Base-by-base conservation (phyloP, 495 filamentous ascomycete genomes). In the Aspergillus avenaceus region DNA sequence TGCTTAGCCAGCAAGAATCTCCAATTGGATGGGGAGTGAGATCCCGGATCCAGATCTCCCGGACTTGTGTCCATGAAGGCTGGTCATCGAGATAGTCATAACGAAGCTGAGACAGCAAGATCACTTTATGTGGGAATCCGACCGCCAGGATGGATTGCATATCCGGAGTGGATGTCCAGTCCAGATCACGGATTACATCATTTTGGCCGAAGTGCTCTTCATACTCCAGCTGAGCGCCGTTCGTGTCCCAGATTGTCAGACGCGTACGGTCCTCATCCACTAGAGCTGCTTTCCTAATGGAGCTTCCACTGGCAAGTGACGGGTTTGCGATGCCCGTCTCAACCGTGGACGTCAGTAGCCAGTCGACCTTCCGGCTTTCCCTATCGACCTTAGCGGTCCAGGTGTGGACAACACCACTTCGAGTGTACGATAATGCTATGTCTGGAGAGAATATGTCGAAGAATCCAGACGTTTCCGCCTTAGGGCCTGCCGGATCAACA, bases 161-260 rank as follows among this genome's bases (percentile, higher is more conserved):
- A 57, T 95, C 90, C 0, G 92, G 90, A 0, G 92, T 96, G 7
- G 88, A 91, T 1, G 91, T 92, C 92, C 92, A 97, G 60, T 96
- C 91, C 7, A 97, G 77, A 60, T 96, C 92, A 53, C 83, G 78
- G 27, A 97, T 91, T 13, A 78, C 78, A 50, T 95, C 88, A 50
- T 83, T 74, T 18, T 76, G 71, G 49, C 85, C 81, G 55, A 90
- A 93, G 36, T 81, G 76, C 49, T 90, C 80, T 45, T 84, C 76
- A 61, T 87, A 90, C 65, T 97, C 92, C 2, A 97, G 72, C 61
- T 89, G 85, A 2, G 82, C 82, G 41, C 86, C 88, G 55, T 84
- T 81, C 5, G 86, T 87, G 62, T 95, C 91, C 92, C 92, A 97
- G 46, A 97, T 95, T 0, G 90, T 93, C 49, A 97, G 64, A 43